phyloP scores from a whole-genome alignment of 2,329 filamentous ascomycete genomes.

The Thermochaetoides dissita region DNA sequence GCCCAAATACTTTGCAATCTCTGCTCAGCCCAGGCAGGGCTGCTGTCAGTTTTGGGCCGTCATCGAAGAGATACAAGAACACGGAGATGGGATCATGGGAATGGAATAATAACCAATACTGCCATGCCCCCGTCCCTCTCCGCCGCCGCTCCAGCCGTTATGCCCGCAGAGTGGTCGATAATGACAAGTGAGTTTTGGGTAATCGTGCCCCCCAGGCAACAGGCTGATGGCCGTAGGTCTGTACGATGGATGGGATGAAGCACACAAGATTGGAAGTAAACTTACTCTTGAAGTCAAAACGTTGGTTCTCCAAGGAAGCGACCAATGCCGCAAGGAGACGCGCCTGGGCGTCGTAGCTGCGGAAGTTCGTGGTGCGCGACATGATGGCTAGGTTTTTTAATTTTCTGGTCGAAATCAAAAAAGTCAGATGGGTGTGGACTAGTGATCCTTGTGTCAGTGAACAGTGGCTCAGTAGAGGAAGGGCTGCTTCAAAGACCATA shows the following conservation, averaged over 20 bases:
- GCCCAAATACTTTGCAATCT: constrained; percentile 26
- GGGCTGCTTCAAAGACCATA: no score
- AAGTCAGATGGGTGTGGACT: no score
- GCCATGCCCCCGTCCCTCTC: background rate
- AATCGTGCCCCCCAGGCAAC: background rate
- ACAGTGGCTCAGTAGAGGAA: no score
- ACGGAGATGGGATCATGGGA: background rate
- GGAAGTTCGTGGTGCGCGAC: constrained; percentile 37
- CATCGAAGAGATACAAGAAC: background rate
- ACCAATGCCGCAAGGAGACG: constrained; percentile 48
- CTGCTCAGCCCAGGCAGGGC: constrained; percentile 20
- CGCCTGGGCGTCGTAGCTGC: constrained; percentile 43
- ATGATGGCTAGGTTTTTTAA: constrained; percentile 2
- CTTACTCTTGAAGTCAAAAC: constrained; percentile 50
- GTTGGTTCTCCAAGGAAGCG: constrained; percentile 35
- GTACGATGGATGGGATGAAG: background rate
- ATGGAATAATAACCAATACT: background rate
- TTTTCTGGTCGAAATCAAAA: no score
- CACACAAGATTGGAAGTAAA: background rate
- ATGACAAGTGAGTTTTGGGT: constrained; percentile 1
- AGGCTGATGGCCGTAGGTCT: background rate
- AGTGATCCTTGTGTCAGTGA: no score
- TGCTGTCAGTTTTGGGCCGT: constrained; percentile 8
- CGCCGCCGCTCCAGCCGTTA: constrained; percentile 1
- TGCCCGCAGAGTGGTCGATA: background rate